Base-by-base conservation (phyloP, 1,284 basidiomycete species). In the Cryptococcus hybrid region DNA sequence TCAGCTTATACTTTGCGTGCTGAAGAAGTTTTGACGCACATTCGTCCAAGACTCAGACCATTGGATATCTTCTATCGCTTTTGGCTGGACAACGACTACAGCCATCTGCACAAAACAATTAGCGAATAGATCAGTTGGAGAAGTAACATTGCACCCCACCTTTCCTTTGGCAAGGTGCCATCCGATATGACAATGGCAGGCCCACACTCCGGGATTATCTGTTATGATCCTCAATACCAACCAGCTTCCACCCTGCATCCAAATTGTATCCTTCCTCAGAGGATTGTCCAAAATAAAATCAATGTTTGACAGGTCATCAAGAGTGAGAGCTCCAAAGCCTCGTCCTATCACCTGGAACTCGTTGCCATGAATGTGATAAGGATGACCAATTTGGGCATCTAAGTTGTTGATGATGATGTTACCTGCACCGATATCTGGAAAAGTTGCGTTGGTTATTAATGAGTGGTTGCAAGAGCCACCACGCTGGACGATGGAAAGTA, bases 221-320 rank as follows among this genome's bases (percentile, higher is more conserved):
- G 63, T 64, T 11, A 55, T 56, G 42, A 66, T 24, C 42, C 66
- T 57, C 36, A 78, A 58, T 7, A 68, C 58, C 37, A 55, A 58
- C 44, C 64, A 66, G 1, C 50, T 51, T 50, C 52, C 60, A 36
- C 64, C 61, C 5, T 66, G 57, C 5, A 79, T 63, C 38, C 62
- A 62, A 30, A 76, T 57, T n/a, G 74, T 76, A 55, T 80, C 78
- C 35, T 77, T 62, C 30, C 74, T 66, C 4, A 77, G 54, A 7
- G 78, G 77, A 51, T 78, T 80, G 18, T 1, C 54, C 42, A 55
- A 44, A 39, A 43, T 24, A 34, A 63, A 40, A 15, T 34, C 37
- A 35, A 59, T 30, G 37, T 34, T 24, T 37, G 42, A 15, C 55
- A 70, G 64, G 13, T 58, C 53, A 1, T 55, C 63, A 1, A 49